Evolutionary conservation across 139 green algal species (phyloP).

Genomic region (Volvox reticuliferus): DNA sequence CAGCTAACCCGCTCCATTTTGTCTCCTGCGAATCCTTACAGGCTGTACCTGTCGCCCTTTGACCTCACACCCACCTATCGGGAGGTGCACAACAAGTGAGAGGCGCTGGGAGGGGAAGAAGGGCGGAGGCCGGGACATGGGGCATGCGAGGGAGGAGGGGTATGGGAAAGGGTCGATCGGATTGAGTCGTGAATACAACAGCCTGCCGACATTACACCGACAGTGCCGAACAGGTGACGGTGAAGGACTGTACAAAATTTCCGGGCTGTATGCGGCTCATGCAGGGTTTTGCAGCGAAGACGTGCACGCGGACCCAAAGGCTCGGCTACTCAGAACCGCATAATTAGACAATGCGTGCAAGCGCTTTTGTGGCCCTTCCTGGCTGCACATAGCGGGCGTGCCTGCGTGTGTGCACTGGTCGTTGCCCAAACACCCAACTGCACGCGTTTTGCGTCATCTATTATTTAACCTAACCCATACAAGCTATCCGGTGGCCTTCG

Average conservation of each 20-base stretch:
- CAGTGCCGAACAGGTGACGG: no score
- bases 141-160: neutral
- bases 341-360: no score
- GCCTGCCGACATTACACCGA: no score
- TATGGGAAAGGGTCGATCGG: neutral
- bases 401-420: neutral
- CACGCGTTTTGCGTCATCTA: neutral
- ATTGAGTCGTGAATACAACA: no score
- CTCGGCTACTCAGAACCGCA: no score
- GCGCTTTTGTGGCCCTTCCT: no score
- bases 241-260: no score
- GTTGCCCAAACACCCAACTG: neutral
- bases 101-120: neutral
- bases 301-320: no score
- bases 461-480: no score
- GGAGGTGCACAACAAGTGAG: slow-evolving; percentile 96
- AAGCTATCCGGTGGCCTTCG: slow-evolving; percentile 42
- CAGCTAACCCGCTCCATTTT: no score
- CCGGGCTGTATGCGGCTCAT: no score
- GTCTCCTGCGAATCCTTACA: slow-evolving; percentile 31
- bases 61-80: slow-evolving; percentile 96
- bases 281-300: no score
- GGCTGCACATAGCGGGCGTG: neutral
- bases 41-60: slow-evolving; percentile 95
- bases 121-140: neutral